Conservation (phyloP, 768 basidiomycete genomes). For the Boletus coccyginus region DNA sequence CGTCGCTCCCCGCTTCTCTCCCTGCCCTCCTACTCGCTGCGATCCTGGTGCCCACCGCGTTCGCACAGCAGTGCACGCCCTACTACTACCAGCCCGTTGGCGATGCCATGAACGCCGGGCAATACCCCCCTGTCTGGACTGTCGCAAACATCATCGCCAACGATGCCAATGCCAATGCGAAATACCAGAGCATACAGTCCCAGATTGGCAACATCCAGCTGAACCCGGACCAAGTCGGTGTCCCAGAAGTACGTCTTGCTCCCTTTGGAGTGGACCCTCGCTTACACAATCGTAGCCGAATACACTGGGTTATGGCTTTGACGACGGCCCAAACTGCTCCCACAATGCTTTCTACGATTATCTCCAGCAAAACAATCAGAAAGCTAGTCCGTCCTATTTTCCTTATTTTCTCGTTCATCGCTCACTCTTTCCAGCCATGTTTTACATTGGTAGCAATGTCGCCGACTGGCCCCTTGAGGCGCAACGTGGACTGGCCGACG, state of each 20-base stretch:
- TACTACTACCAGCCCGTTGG: background rate
- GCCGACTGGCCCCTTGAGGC: constrained; percentile 56
- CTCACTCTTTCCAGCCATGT: constrained; percentile 45
- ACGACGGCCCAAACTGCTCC: constrained; percentile 65
- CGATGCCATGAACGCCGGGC: background rate
- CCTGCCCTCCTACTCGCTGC: background rate
- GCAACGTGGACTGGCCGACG: constrained; percentile 50
- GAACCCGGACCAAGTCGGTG: constrained; percentile 42
- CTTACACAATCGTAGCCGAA: constrained; percentile 33
- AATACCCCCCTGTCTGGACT: background rate
- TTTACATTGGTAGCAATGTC: constrained; percentile 59
- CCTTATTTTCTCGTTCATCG: background rate
- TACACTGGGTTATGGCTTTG: constrained; percentile 59
- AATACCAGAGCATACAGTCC: constrained; percentile 1
- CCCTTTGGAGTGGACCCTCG: too few species aligned
- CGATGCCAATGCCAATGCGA: background rate
- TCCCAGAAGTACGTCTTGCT: constrained; percentile 43
- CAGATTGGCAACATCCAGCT: constrained; percentile 19
- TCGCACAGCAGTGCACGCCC: background rate
- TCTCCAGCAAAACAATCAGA: constrained; percentile 50
- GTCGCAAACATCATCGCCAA: background rate
- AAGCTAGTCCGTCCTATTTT: constrained; percentile 40
- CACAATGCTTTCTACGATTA: constrained; percentile 63
- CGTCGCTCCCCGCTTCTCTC: background rate
- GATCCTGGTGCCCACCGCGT: background rate